A percentile compares a stretch with the other conserved stretches of the same genome.
Conservation (phyloP, 345 rosid genomes). For the Ailanthus altissimus region DNA sequence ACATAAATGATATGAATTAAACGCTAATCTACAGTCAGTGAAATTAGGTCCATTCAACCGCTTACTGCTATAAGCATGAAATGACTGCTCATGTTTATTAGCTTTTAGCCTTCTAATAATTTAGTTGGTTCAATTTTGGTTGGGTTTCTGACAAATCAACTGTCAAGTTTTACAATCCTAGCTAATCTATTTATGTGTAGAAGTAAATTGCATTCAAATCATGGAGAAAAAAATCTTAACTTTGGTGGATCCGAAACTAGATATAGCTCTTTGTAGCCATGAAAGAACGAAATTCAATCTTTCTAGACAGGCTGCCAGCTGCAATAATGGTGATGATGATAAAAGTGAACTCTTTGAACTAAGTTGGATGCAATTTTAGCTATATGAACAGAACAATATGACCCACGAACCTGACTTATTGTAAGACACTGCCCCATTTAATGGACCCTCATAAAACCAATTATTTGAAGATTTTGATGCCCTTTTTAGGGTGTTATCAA, state of each 20-base stretch:
- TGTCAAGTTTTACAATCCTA: not conserved
- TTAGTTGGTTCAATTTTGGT: not conserved
- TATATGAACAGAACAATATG: not conserved
- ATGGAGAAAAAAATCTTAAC: not conserved
- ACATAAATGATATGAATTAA: not conserved
- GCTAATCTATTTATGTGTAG: conserved; percentile 1
- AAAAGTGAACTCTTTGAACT: not conserved
- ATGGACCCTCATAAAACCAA: conserved; percentile 12
- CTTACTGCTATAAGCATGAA: not conserved
- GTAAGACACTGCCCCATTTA: conserved; percentile 15
- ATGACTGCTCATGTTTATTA: not conserved
- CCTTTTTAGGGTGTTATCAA: not conserved
- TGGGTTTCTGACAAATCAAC: conserved; percentile 9
- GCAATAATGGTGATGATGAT: conserved; percentile 6
- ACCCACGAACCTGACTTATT: conserved; percentile 13
- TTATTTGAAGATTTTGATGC: conserved; percentile 2
- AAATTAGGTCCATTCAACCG: not conserved
- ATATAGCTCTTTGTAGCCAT: not conserved
- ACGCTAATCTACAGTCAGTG: not conserved
- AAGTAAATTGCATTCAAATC: conserved; percentile 2
- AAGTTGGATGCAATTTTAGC: conserved; percentile 8
- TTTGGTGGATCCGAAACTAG: not conserved
- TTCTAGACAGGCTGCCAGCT: conserved; percentile 12
- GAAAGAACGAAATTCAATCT: not conserved
- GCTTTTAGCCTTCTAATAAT: not conserved